Conservation (phyloP, 2,329 filamentous ascomycete species). For the Penicillium sp. region DNA sequence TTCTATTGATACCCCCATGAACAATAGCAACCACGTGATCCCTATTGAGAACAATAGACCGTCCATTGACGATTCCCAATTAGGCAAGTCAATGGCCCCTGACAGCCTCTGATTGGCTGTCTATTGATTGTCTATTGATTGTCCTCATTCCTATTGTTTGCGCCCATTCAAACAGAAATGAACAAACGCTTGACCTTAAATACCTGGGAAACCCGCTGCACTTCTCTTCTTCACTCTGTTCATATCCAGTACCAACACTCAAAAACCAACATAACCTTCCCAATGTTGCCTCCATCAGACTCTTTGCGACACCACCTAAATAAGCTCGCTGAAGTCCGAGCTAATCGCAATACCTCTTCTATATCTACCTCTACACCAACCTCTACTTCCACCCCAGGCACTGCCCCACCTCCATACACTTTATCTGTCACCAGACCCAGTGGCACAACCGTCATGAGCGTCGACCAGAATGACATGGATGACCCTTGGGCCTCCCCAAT, state of each 20-base stretch:
- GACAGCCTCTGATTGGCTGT: slow-evolving; percentile 4
- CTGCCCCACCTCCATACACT: slow-evolving; percentile 29
- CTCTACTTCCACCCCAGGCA: slow-evolving; percentile 1
- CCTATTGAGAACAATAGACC: slow-evolving; percentile 11
- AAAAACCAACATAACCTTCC: background rate
- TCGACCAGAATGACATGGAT: slow-evolving; percentile 22
- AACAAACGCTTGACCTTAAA: background rate
- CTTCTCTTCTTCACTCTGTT: background rate
- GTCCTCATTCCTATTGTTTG: slow-evolving; percentile 8
- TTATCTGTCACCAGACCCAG: slow-evolving; percentile 1
- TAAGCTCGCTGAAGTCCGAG: slow-evolving; percentile 28
- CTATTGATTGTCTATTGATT: slow-evolving; percentile 10
- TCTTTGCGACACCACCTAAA: slow-evolving; percentile 29
- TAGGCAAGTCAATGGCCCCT: slow-evolving; percentile 3
- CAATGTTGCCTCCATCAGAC: slow-evolving; percentile 34
- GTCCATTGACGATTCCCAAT: slow-evolving; percentile 7
- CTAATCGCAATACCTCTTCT: slow-evolving; percentile 16
- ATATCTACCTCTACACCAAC: background rate
- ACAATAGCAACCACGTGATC: slow-evolving; percentile 13
- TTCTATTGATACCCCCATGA: slow-evolving; percentile 4
- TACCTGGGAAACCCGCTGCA: background rate
- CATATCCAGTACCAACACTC: background rate
- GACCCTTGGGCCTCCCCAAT: slow-evolving; percentile 20
- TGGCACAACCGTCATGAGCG: slow-evolving; percentile 9
- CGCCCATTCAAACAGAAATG: background rate